Evolutionary conservation across 306 rosid species (phyloP), one percentile per base, ranked within the genome.

Genomic region (Dalbergia cultrata): DNA sequence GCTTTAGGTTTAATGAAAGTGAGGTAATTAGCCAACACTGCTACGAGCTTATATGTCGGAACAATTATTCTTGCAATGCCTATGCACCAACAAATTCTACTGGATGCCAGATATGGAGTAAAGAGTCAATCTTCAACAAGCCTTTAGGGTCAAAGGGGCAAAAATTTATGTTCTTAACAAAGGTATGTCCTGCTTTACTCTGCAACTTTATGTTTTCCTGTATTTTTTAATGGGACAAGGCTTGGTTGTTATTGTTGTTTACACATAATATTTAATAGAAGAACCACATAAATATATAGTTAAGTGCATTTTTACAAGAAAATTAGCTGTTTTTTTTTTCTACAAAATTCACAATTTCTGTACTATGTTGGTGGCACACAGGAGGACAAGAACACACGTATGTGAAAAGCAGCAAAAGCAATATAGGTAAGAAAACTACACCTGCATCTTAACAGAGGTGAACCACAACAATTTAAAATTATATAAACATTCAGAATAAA

Each of bases 51-150:
- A 16, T 80, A 62, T 84, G 87, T 33, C 10, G 44, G 75, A 80
- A 61, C 17, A 84, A 80, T 47, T 84, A 85, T 63, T 75, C 82
- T 1, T 84, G 87, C 56, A 58, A 17, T 0, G 87, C 87, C 0
- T 84, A 84, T 75, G 87, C 81, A 0, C 39, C 63, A 4, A 1
- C 8, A 13, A 43, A 84, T 56, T 31, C 8, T 26, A 80, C 71
- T 4, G 87, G 84, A 16, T 84, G 87, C 49, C 81, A 74, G 53
- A 37, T 84, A 67, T 84, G 87, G 84, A 6, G 62, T 47, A 39
- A 66, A 73, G 83, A 83, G 22, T 39, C 54, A 21, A 49, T 35
- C 9, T 73, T 83, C 3, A 8, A 4, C 4, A 13, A 1, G 39
- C 59, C 18, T 60, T 69, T 50, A 10, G 67, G 52, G 16, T 22